Evolutionary conservation across 163 green algal genomes (phyloP).

Genomic region (Chlamydomonas reinhardtii): DNA sequence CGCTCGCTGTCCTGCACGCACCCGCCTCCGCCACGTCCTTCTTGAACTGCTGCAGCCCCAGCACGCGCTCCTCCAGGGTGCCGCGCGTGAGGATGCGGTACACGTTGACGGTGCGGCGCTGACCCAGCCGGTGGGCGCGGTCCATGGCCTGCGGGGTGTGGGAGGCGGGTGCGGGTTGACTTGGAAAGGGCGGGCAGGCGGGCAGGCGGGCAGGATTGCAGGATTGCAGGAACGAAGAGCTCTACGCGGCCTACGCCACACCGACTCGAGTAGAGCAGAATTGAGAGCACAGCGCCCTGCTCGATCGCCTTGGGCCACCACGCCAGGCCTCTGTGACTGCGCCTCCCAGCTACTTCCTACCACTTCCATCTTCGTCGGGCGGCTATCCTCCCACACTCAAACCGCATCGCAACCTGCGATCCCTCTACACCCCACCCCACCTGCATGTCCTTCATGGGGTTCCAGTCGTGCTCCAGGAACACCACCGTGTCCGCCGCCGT

Average conservation of each 20-base stretch:
- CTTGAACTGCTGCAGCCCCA: conserved; percentile 99
- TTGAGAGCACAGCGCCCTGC: too few relatives aligned
- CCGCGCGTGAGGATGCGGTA: conserved; percentile 93
- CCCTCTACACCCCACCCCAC: conserved; percentile 35
- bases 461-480: conserved; percentile 99
- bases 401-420: background rate
- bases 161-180: background rate
- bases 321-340: too few relatives aligned
- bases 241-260: too few relatives aligned
- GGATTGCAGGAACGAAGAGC: too few relatives aligned
- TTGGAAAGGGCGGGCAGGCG: too few relatives aligned
- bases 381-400: background rate
- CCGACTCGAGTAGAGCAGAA: too few relatives aligned
- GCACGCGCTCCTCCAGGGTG: conserved; percentile 95
- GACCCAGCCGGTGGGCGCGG: conserved; percentile 96
- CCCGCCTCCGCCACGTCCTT: conserved; percentile 76
- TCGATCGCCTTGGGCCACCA: too few relatives aligned
- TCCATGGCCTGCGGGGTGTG: conserved; percentile 95
- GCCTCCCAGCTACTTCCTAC: too few relatives aligned
- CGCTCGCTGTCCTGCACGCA: too few relatives aligned
- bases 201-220: too few relatives aligned
- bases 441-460: conserved; percentile 98
- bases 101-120: conserved; percentile 95
- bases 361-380: too few relatives aligned
- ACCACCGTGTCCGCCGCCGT: conserved; percentile 98